A percentile compares a stretch with the other conserved stretches of the same genome.
Conservation (phyloP, 805 yeast species). For the Saccharomyces paradoxus region DNA sequence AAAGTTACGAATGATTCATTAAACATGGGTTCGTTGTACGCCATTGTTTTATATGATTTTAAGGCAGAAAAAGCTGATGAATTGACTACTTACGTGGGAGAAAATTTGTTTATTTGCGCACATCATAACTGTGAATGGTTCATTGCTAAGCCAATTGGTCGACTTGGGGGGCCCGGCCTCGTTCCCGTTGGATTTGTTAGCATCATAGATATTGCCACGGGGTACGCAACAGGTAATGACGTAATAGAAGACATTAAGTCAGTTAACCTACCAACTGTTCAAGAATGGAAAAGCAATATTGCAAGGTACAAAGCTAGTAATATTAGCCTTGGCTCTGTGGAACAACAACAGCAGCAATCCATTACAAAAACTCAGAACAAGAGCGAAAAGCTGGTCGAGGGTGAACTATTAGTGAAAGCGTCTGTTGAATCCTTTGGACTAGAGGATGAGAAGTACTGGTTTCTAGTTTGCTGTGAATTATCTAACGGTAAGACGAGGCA, state of each 20-base stretch:
- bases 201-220: constrained; percentile 66
- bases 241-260: constrained; percentile 50
- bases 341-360: constrained; percentile 22
- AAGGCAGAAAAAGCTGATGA: constrained; percentile 74
- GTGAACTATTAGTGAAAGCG: constrained; percentile 36
- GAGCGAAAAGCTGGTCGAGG: constrained; percentile 7
- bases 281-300: constrained; percentile 87
- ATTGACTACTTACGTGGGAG: constrained; percentile 75
- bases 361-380: constrained; percentile 2
- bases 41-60: constrained; percentile 79
- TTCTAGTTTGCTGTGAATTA: constrained; percentile 58
- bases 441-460: constrained; percentile 86
- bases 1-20: constrained; percentile 10
- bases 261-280: constrained; percentile 81
- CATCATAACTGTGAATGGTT: constrained; percentile 97
- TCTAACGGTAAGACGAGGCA: constrained; percentile 62
- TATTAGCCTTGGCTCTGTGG: constrained; percentile 59
- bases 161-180: constrained; percentile 94
- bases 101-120: constrained; percentile 86
- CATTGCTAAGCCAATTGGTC: constrained; percentile 90
- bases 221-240: constrained; percentile 48
- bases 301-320: constrained; percentile 90
- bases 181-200: constrained; percentile 89
- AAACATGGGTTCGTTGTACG: constrained; percentile 52
- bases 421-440: constrained; percentile 71